Percentiles rank a stretch among this genome's conserved stretches.
Conservation (phyloP, 352 stramenopile species). For the Phytophthora ramorum region DNA sequence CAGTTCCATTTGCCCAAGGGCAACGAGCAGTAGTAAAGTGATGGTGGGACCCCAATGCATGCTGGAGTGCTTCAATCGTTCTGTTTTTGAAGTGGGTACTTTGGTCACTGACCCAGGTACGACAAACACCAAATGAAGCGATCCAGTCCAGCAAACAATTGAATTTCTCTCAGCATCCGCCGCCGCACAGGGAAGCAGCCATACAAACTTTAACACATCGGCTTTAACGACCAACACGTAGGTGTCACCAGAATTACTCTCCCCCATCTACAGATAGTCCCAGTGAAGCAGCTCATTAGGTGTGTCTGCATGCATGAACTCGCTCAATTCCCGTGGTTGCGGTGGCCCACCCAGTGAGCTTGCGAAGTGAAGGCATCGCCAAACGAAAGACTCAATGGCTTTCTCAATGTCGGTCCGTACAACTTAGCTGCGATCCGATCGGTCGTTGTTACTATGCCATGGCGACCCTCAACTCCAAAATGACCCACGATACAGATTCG, state of each 20-base stretch:
- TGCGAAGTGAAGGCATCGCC: conserved; percentile 23
- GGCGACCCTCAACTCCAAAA: conserved; percentile 31
- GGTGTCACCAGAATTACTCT: background rate
- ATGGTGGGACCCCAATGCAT: no score
- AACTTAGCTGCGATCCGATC: background rate
- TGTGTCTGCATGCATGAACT: no score
- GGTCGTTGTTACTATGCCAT: conserved; percentile 11
- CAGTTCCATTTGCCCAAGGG: no score
- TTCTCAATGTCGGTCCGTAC: conserved; percentile 15
- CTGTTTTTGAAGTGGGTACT: background rate
- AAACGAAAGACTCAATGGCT: conserved; percentile 29
- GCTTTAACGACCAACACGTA: conserved; percentile 35
- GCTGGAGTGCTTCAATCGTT: no score
- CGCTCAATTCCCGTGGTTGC: conserved; percentile 7
- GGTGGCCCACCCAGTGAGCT: background rate
- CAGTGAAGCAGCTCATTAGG: background rate
- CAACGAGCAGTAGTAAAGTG: no score
- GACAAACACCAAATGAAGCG: conserved; percentile 12
- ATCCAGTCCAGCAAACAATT: conserved; percentile 13
- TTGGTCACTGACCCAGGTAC: conserved; percentile 36
- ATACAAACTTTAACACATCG: conserved; percentile 34
- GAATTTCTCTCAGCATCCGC: conserved; percentile 7
- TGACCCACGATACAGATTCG: conserved; percentile 35
- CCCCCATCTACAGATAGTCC: background rate
- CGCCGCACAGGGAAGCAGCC: conserved; percentile 16